A percentile compares a stretch with the other conserved stretches of the same genome.
phyloP scores from a whole-genome alignment of 768 basidiomycete species.

The Boletus barrowsii region DNA sequence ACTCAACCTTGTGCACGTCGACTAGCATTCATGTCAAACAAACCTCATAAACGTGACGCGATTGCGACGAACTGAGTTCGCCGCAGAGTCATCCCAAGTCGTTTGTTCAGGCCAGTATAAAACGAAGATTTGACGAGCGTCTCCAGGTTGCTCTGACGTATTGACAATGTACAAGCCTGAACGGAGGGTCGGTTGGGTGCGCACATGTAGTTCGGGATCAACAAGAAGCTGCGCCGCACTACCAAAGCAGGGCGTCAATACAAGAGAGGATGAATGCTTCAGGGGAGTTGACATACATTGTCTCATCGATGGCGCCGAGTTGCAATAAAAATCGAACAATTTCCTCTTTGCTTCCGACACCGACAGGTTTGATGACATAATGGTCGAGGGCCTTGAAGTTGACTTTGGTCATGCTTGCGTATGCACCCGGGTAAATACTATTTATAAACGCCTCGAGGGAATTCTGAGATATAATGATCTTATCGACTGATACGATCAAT shows the following conservation, averaged over 20 bases:
- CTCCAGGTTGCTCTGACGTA: not conserved
- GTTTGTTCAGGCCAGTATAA: conserved; percentile 62
- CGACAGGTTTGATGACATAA: conserved; percentile 45
- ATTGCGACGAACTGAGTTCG: conserved; percentile 46
- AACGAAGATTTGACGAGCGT: conserved; percentile 37
- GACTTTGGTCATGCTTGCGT: conserved; percentile 51
- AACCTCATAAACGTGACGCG: conserved; percentile 63
- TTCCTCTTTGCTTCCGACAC: conserved; percentile 51
- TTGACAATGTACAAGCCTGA: conserved; percentile 23
- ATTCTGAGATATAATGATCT: conserved; percentile 57
- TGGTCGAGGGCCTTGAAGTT: conserved; percentile 53
- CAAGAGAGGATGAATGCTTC: not conserved
- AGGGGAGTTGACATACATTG: conserved; percentile 45
- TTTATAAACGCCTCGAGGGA: conserved; percentile 50
- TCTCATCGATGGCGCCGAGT: conserved; percentile 36
- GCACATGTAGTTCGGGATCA: conserved; percentile 3
- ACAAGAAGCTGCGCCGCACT: conserved; percentile 16
- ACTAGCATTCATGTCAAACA: conserved; percentile 6
- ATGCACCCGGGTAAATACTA: conserved; percentile 47
- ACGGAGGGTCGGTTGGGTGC: conserved; percentile 16
- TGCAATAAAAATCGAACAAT: conserved; percentile 45
- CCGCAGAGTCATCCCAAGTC: conserved; percentile 54
- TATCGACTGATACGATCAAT: conserved; percentile 50
- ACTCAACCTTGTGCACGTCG: not conserved
- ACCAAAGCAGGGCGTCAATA: not conserved